Conservation (phyloP, 1,139 yeast species). For the Candida freyschussii region DNA sequence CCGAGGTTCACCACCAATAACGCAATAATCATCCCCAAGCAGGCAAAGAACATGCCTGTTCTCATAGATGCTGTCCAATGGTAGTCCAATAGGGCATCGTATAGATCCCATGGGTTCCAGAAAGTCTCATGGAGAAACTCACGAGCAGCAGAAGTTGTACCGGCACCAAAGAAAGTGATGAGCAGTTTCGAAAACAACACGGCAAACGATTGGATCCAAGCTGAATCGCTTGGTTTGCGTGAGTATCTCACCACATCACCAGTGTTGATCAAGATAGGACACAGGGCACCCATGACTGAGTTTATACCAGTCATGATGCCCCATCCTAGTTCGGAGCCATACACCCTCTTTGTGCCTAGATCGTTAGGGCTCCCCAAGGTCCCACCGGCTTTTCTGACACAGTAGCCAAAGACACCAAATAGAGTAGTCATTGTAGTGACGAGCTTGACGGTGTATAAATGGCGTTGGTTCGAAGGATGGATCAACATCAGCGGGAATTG, state of each 20-base stretch:
- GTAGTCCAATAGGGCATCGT: slow-evolving; percentile 25
- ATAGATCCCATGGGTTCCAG: slow-evolving; percentile 27
- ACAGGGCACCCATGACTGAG: slow-evolving; percentile 30
- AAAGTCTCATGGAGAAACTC: slow-evolving; percentile 25
- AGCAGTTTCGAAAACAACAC: slow-evolving; percentile 23
- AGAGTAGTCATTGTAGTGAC: slow-evolving; percentile 1
- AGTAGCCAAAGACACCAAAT: slow-evolving; percentile 8
- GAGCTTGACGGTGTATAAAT: slow-evolving; percentile 3
- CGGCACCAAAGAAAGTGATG: slow-evolving; percentile 27
- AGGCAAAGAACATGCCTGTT: slow-evolving; percentile 51
- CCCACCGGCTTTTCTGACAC: slow-evolving; percentile 8
- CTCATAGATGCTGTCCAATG: slow-evolving; percentile 30
- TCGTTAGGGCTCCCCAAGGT: slow-evolving; percentile 4
- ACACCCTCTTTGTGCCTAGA: slow-evolving; percentile 2
- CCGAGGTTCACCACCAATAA: slow-evolving; percentile 51
- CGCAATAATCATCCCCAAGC: slow-evolving; percentile 46
- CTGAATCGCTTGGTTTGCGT: slow-evolving; percentile 23
- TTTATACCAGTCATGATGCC: slow-evolving; percentile 21
- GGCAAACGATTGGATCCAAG: slow-evolving; percentile 29
- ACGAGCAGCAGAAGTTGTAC: slow-evolving; percentile 26
- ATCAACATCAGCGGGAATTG: slow-evolving; percentile 6
- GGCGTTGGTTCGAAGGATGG: slow-evolving; percentile 6
- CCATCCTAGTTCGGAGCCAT: slow-evolving; percentile 6
- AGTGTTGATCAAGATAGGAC: slow-evolving; percentile 33
- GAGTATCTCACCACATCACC: slow-evolving; percentile 32